phyloP scores from a whole-genome alignment of 139 green algal species.

The Micractinium conductrix region DNA sequence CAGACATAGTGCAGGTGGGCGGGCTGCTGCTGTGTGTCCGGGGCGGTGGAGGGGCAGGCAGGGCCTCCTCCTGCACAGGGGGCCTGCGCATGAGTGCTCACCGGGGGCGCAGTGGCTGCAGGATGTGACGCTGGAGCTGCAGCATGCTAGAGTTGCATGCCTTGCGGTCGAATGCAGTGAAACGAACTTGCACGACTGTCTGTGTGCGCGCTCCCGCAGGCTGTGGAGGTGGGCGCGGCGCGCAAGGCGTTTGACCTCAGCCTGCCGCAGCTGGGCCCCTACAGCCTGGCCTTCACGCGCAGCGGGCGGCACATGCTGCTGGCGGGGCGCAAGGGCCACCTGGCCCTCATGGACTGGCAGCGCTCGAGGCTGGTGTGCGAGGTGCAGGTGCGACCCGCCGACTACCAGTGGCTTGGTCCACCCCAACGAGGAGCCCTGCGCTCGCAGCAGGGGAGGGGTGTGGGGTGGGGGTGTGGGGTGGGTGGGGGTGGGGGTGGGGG shows the following conservation, averaged over 20 bases:
- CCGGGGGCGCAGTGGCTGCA: too few relatives aligned
- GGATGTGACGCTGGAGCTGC: too few relatives aligned
- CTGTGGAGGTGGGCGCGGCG: constrained; percentile 66
- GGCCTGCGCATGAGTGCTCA: too few relatives aligned
- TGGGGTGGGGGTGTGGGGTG: neutral
- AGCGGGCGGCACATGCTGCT: constrained; percentile 87
- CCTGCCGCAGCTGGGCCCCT: constrained; percentile 84
- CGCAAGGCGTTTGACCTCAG: constrained; percentile 91
- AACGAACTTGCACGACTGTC: too few relatives aligned
- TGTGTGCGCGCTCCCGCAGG: too few relatives aligned
- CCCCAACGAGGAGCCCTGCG: too few relatives aligned
- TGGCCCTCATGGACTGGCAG: constrained; percentile 95
- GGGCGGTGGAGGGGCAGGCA: neutral
- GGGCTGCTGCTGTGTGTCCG: neutral
- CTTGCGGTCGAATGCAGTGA: too few relatives aligned
- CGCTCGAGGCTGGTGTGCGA: constrained; percentile 78
- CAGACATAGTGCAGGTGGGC: constrained; percentile 71
- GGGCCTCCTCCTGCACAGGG: too few relatives aligned
- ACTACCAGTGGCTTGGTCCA: too few relatives aligned
- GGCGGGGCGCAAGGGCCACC: constrained; percentile 87
- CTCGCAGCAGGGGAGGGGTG: neutral
- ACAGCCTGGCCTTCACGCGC: constrained; percentile 80
- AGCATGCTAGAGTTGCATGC: too few relatives aligned
- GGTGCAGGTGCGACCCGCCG: constrained; percentile 74
- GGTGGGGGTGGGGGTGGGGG: neutral